Evolutionary conservation across 2,329 filamentous ascomycete genomes (phyloP).

Genomic region (Leptographium lundbergii): DNA sequence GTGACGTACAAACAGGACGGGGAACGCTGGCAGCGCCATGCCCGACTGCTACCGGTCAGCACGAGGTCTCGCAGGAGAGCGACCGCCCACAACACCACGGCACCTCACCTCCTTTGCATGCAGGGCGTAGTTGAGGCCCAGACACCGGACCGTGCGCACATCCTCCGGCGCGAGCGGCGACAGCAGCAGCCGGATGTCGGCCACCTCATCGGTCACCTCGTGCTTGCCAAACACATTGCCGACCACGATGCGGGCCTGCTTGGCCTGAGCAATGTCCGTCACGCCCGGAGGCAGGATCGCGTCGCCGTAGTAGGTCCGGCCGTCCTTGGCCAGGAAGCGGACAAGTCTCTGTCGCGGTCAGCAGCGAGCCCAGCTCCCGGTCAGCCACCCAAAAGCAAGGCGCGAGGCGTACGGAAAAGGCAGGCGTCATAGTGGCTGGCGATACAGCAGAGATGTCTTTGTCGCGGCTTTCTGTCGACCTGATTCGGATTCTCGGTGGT

Average conservation of each 20-base stretch:
- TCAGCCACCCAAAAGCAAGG: not conserved
- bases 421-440: slow-evolving; percentile 6
- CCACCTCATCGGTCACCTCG: slow-evolving; percentile 48
- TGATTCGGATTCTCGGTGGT: not conserved
- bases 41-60: slow-evolving; percentile 28
- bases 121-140: slow-evolving; percentile 60
- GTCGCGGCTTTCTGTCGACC: not conserved
- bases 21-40: slow-evolving; percentile 56
- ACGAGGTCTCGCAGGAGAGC: not conserved
- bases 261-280: slow-evolving; percentile 47
- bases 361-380: not conserved
- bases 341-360: slow-evolving; percentile 45
- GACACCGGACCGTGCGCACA: slow-evolving; percentile 53
- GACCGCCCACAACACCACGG: not conserved
- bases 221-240: slow-evolving; percentile 56
- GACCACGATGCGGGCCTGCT: slow-evolving; percentile 47
- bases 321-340: slow-evolving; percentile 60
- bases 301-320: slow-evolving; percentile 60
- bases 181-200: slow-evolving; percentile 43
- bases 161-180: slow-evolving; percentile 50
- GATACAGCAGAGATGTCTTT: not conserved
- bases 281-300: slow-evolving; percentile 52
- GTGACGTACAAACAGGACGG: slow-evolving; percentile 51
- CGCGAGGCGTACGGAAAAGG: slow-evolving; percentile 12
- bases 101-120: slow-evolving; percentile 51